Percentiles rank a stretch among this genome's conserved stretches.
Evolutionary conservation across 768 basidiomycete genomes (phyloP).

Genomic region (Hypholoma fasciculare): DNA sequence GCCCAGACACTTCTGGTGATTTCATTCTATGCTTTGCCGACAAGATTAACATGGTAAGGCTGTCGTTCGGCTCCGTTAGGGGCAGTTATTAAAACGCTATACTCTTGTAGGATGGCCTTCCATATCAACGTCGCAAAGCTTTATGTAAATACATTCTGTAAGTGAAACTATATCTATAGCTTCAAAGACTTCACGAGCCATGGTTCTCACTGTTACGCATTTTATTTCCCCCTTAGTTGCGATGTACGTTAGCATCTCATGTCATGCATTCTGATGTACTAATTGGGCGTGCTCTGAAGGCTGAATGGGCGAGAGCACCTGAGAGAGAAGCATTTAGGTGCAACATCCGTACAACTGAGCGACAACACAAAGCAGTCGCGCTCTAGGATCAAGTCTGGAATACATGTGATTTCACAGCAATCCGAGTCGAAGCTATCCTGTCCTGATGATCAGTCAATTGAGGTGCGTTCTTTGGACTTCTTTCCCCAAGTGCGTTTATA

Average conservation of each 20-base stretch:
- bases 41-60: background rate
- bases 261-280: too few species aligned
- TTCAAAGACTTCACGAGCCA: too few species aligned
- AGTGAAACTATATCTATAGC: background rate
- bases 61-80: background rate
- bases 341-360: background rate
- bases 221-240: background rate
- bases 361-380: background rate
- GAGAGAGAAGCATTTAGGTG: conserved; percentile 5
- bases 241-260: background rate
- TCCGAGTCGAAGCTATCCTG: background rate
- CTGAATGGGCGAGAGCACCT: background rate
- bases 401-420: background rate
- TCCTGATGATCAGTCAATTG: background rate
- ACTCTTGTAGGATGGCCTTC: conserved; percentile 1
- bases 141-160: conserved; percentile 5
- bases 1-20: conserved; percentile 1
- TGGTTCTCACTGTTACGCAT: background rate
- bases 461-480: background rate
- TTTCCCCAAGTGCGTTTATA: background rate
- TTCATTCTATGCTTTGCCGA: conserved; percentile 1
- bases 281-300: background rate
- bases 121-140: conserved; percentile 5
- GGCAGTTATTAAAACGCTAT: background rate
- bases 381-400: background rate